phyloP scores from a whole-genome alignment of 257 asterid genomes.

The Petunia secreta region DNA sequence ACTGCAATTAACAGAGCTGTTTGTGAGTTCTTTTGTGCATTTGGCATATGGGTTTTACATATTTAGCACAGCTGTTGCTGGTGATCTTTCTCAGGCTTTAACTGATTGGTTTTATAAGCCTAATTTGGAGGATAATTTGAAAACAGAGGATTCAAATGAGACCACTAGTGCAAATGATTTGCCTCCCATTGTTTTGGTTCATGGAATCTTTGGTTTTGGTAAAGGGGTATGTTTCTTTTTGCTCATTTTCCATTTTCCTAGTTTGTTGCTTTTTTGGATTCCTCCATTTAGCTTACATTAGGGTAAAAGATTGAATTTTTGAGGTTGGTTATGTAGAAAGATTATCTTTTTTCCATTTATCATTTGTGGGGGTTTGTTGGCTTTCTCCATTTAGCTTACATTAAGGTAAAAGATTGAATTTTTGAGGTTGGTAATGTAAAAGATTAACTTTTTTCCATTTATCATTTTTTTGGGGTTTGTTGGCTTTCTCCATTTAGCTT shows the following conservation, averaged over 20 bases:
- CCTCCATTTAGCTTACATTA: background rate
- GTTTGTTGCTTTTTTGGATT: no score
- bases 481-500: background rate
- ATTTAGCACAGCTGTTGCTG: constrained; percentile 89
- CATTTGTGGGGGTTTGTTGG: background rate
- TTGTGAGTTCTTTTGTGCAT: constrained; percentile 79
- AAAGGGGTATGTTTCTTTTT: constrained; percentile 74
- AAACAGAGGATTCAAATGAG: constrained; percentile 41
- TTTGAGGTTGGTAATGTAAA: background rate
- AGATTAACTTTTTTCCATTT: background rate
- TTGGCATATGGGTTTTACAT: constrained; percentile 85
- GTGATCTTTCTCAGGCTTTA: constrained; percentile 74
- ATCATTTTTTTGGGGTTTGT: background rate
- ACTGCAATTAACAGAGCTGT: constrained; percentile 73
- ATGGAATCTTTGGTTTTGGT: constrained; percentile 97
- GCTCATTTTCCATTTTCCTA: background rate
- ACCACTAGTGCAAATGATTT: constrained; percentile 53
- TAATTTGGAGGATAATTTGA: constrained; percentile 49
- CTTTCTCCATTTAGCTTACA: background rate
- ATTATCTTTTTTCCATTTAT: background rate
- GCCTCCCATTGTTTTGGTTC: constrained; percentile 95
- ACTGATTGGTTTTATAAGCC: constrained; percentile 72
- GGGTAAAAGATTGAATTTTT: background rate
- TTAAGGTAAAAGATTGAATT: background rate
- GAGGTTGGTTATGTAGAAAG: no score